A percentile compares a stretch with the other conserved stretches of the same genome.
Evolutionary conservation across 495 filamentous ascomycete genomes (phyloP).

Genomic region (Glonium stellatum): DNA sequence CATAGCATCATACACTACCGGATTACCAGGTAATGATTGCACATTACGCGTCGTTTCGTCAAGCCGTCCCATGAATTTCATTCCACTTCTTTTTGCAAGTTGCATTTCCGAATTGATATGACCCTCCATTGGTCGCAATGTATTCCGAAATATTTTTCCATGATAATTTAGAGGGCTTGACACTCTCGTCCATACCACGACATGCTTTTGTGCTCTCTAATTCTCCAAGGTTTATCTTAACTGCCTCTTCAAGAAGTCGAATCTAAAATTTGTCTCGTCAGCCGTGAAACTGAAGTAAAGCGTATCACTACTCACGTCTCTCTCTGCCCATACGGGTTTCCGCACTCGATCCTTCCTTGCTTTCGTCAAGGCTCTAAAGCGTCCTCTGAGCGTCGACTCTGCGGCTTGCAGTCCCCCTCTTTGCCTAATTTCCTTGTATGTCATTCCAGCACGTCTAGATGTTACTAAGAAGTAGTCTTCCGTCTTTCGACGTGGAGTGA

Average conservation of each 20-base stretch:
- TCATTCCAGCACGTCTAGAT: constrained; percentile 56
- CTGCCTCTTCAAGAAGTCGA: constrained; percentile 7
- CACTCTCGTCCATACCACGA: constrained; percentile 12
- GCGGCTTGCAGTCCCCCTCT: constrained; percentile 64
- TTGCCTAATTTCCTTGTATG: constrained; percentile 72
- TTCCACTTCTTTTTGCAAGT: constrained; percentile 82
- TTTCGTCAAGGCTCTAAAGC: constrained; percentile 75
- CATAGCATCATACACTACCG: not conserved
- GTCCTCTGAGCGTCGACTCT: constrained; percentile 79
- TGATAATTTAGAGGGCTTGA: constrained; percentile 48
- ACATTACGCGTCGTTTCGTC: not conserved
- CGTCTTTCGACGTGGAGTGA: constrained; percentile 9
- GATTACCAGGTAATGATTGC: not conserved
- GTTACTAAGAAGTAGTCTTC: constrained; percentile 58
- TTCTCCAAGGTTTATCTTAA: constrained; percentile 8
- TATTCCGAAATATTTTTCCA: constrained; percentile 79
- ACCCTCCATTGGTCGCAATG: constrained; percentile 63
- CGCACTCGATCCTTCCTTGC: constrained; percentile 62
- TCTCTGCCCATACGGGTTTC: constrained; percentile 67
- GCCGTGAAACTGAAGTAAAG: not conserved
- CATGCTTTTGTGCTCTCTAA: constrained; percentile 11
- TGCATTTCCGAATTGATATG: constrained; percentile 77
- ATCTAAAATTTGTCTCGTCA: constrained; percentile 17
- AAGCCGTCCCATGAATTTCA: constrained; percentile 34
- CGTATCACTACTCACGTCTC: constrained; percentile 59